These are phyloP conservation scores for Penicillium canariense DNA, from an alignment of 495 filamentous ascomycete genomes.

Conservation along the genomic window DNA sequence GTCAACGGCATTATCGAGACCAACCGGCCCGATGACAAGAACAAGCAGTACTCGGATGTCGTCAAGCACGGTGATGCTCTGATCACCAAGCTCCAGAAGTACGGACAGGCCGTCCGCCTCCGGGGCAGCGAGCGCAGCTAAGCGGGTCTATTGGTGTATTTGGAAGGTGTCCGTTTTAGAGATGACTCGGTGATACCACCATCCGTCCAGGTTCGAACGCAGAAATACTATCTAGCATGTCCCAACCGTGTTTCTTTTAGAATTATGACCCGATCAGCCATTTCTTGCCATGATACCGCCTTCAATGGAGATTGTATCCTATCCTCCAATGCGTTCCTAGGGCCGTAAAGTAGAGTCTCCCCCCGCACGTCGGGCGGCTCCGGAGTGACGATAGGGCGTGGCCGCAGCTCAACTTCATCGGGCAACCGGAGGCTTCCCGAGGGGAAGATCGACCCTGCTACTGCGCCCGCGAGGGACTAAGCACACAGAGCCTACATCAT, in stretches of 20 bases:
- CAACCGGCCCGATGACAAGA: constrained; percentile 95
- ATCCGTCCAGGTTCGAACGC: constrained; percentile 4
- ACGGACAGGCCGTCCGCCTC: constrained; percentile 91
- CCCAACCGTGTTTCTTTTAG: constrained; percentile 1
- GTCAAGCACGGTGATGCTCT: constrained; percentile 95
- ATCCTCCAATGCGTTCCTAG: too few relatives aligned
- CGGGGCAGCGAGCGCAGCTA: constrained; percentile 86
- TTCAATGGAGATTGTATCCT: not conserved
- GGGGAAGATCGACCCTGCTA: constrained; percentile 14
- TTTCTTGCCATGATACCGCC: not conserved
- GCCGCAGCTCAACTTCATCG: constrained; percentile 9
- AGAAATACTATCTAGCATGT: constrained; percentile 7
- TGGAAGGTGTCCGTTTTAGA: not conserved
- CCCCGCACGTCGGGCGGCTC: constrained; percentile 24
- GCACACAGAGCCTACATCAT: too few relatives aligned
- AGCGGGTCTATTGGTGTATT: constrained; percentile 6
- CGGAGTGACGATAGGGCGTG: constrained; percentile 4
- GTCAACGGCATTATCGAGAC: constrained; percentile 98
- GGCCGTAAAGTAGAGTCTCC: too few relatives aligned
- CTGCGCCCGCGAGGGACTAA: too few relatives aligned
- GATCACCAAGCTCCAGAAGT: constrained; percentile 98
- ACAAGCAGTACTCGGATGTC: constrained; percentile 96
- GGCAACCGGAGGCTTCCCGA: constrained; percentile 20
- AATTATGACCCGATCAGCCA: not conserved
- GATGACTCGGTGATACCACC: constrained; percentile 5